Evolutionary conservation across 1,139 yeast species (phyloP), one percentile per base, ranked within the genome.

Genomic region (Lodderomyces pseudojiufengensis): DNA sequence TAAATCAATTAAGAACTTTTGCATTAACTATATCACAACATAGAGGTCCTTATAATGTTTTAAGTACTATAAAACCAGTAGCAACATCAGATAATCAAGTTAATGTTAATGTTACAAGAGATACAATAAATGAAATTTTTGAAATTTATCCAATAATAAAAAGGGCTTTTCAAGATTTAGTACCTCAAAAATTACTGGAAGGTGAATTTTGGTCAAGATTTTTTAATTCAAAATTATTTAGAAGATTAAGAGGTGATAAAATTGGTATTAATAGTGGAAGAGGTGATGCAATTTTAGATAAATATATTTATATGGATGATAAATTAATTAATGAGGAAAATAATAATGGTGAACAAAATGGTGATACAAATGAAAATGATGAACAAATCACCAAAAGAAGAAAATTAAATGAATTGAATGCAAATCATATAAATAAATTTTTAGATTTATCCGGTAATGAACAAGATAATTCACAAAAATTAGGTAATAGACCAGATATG

Each of bases 201-300:
- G 92, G 94, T 26, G 95, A 85, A 52, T 92, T 92, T 50, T 92
- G 99, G 98, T 84, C 95, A n/a, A 69, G 97, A 43, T 94, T 92
- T 53, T 92, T 92, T 66, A 81, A 86, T 50, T 87, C 97, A 1
- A 82, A 88, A 50, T 63, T 92, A 41, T 92, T 90, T 54, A 72
- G 97, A 49, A 76, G 92, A 50, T 66, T 92, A 29, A 73, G 96
- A 53, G 98, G 99, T 41, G 98, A 92, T 54, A 81, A 80, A 47
- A 75, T 87, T 37, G 66, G 66, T 36, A 11, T 35, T 9, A 78
- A 80, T 51, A 61, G 76, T 2, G 81, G 80, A 47, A 73, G 95
- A 43, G 90, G 94, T 36, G 98, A 92, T 57, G 73, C 81, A 9
- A 72, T 88, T 5, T 68, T 92, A 43, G 99, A 92, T 59, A 83